Evolutionary conservation across 202 grass and related monocot species (phyloP).

Genomic region (Brachypodium distachyon): DNA sequence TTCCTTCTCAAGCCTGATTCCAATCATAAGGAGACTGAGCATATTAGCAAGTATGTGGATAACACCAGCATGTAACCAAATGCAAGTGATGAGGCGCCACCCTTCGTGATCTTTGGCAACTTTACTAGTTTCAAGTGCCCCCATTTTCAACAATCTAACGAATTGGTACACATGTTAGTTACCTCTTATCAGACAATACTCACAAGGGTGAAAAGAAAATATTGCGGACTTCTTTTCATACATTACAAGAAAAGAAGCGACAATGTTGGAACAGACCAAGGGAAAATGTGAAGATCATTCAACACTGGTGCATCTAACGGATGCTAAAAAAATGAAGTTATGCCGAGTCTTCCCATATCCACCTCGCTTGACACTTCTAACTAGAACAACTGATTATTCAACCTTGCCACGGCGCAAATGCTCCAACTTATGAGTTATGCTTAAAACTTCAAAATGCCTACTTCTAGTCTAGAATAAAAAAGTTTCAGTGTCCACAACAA

Average conservation of each 20-base stretch:
- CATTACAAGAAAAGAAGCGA: background rate
- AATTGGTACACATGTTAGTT: constrained; percentile 22
- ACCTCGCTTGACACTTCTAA: background rate
- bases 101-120: constrained; percentile 62
- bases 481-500: background rate
- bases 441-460: background rate
- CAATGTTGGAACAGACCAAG: background rate
- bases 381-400: background rate
- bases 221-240: background rate
- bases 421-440: no score
- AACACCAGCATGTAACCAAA: constrained; percentile 93
- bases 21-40: constrained; percentile 79
- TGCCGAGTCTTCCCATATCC: background rate
- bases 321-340: background rate
- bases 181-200: background rate
- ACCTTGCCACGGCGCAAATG: no score
- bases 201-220: background rate
- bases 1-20: constrained; percentile 86
- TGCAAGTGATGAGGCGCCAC: constrained; percentile 87
- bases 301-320: background rate
- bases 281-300: background rate
- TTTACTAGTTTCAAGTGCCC: constrained; percentile 55
- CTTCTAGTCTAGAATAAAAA: background rate
- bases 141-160: constrained; percentile 76
- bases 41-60: constrained; percentile 92